A percentile compares a stretch with the other conserved stretches of the same genome.
phyloP scores from a whole-genome alignment of 202 grass and related monocot species.

The Brachypodium distachyon region DNA sequence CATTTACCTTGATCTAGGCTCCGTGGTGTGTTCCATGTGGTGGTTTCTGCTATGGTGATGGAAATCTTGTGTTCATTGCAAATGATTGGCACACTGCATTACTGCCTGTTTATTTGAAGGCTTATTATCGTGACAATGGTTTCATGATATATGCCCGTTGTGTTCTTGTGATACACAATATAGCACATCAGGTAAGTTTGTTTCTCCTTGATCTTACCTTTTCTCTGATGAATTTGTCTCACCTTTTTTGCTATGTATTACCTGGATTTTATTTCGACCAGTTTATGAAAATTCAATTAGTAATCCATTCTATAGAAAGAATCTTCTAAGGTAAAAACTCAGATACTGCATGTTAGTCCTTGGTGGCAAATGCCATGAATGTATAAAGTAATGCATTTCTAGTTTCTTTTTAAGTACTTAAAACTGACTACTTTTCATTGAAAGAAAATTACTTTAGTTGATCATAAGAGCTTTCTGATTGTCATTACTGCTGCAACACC shows the following conservation, averaged over 20 bases:
- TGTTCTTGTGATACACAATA: conserved; percentile 94
- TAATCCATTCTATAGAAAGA: background rate
- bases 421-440: background rate
- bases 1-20: conserved; percentile 41
- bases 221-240: background rate
- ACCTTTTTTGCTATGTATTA: background rate
- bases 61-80: conserved; percentile 87
- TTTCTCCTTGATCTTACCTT: conserved; percentile 1
- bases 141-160: conserved; percentile 80
- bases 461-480: background rate
- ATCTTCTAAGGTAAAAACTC: background rate
- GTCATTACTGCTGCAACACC: background rate
- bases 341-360: background rate
- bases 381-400: background rate
- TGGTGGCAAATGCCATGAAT: background rate
- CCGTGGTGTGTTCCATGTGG: conserved; percentile 91
- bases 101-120: conserved; percentile 92
- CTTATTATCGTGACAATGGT: conserved; percentile 78
- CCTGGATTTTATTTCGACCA: background rate
- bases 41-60: conserved; percentile 84
- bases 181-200: conserved; percentile 72
- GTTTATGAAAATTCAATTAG: conserved; percentile 7
- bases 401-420: background rate
- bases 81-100: conserved; percentile 95
- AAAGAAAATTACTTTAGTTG: background rate